A percentile compares a stretch with the other conserved stretches of the same genome.
phyloP scores from a whole-genome alignment of 2,329 filamentous ascomycete genomes.

The Tothia fuscella region DNA sequence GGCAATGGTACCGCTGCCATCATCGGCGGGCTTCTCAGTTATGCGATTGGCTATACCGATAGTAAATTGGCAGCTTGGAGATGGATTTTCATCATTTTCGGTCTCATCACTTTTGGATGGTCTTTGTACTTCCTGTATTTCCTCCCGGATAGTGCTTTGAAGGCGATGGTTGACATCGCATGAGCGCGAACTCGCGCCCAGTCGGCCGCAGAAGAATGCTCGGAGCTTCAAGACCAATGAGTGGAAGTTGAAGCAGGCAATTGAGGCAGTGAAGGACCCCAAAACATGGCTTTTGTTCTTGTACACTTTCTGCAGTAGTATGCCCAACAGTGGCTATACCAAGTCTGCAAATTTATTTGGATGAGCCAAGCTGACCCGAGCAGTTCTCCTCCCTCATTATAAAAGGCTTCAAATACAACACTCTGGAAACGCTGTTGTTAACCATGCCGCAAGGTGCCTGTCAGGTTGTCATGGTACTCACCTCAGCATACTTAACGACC shows the following conservation, averaged over 20 bases:
- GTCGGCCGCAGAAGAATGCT: conserved; percentile 62
- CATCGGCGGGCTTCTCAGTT: conserved; percentile 62
- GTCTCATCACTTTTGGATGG: neutral
- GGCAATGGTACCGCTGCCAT: conserved; percentile 67
- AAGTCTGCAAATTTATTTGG: conserved; percentile 16
- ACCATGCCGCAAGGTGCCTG: neutral
- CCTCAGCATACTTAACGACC: neutral
- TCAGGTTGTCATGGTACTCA: conserved; percentile 2
- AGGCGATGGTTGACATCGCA: conserved; percentile 52
- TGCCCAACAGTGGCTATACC: conserved; percentile 15
- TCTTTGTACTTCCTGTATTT: neutral
- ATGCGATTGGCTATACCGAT: conserved; percentile 41
- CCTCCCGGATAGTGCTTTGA: conserved; percentile 5
- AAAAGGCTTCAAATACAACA: neutral
- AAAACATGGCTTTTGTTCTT: conserved; percentile 37
- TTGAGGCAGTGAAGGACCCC: conserved; percentile 16
- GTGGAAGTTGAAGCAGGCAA: neutral
- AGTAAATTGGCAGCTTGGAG: conserved; percentile 36
- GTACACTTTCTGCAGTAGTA: conserved; percentile 17
- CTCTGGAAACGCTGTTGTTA: neutral
- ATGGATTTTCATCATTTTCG: conserved; percentile 7
- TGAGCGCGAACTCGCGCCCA: conserved; percentile 63
- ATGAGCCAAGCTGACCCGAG: conserved; percentile 8
- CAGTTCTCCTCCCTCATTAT: conserved; percentile 2
- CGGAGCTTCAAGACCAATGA: conserved; percentile 47